Base-by-base conservation (phyloP, 441 rosid genomes). In the Syzygium malaccense region DNA sequence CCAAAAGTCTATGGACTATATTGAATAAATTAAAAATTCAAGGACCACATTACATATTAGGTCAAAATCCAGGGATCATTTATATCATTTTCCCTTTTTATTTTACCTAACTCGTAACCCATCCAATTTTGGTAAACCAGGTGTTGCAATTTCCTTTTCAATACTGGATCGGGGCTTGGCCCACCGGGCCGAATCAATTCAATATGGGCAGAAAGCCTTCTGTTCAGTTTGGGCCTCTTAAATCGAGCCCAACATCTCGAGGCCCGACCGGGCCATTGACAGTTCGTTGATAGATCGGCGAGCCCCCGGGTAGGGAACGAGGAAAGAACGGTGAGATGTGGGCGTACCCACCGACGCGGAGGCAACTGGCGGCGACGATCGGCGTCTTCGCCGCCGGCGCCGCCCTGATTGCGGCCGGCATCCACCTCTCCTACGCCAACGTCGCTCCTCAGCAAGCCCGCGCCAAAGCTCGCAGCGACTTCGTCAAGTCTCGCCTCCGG, bases 371-470 rank as follows among this genome's bases (percentile, higher is more conserved):
- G 33, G 92, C 91, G 75, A 93, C 97, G 17, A 87, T 92, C 5
- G 92, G 88, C 1, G 84, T 94, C 86, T 90, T 94, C 55, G 23
- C 94, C 89, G 88, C 92, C n/a, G 96, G 97, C 2, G 93, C 90
- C 71, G 90, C 95, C 45, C 90, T 95, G 26, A 89, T 92, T 33
- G 88, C 92, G 53, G 93, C 87, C 79, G 98, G 98, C 58, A 95
- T 98, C 66, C 91, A 95, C 92, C 92, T 94, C 20, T 95, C 98
- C 7, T 89, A 93, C 49, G 94, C 80, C 60, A 96, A 97, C 78
- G 64, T 96, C 28, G 95, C 90, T 55, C 95, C 97, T n/a, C 96
- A 94, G 89, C 96, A 96, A 93, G 96, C 92, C 88, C 96, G 96
- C 33, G 90, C 90, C 86, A 92, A 94, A 91, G 98, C 97, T 85